Evolutionary conservation across 23 red algal species (phyloP).

Genomic region (Chondrus crispus): DNA sequence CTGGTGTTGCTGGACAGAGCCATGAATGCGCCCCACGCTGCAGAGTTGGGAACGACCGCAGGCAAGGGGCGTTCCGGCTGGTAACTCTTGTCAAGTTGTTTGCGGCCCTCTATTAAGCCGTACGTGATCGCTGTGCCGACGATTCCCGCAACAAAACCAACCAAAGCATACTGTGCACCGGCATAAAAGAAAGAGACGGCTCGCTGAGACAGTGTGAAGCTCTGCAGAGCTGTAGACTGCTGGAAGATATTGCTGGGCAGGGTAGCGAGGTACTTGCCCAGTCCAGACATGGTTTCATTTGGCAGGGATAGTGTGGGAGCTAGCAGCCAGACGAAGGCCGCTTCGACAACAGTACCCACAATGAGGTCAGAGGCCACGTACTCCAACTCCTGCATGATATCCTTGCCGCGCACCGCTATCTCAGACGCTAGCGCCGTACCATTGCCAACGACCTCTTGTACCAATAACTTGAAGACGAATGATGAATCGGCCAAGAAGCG

Average conservation of each 20-base stretch:
- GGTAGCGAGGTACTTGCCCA: slow-evolving; percentile 9
- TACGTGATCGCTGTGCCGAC: slow-evolving; percentile 93
- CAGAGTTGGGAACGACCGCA: slow-evolving; percentile 80
- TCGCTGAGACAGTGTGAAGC: slow-evolving; percentile 68
- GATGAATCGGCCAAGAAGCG: slow-evolving; percentile 77
- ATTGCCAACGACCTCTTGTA: slow-evolving; percentile 95
- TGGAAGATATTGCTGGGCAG: slow-evolving; percentile 89
- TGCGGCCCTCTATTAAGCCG: slow-evolving; percentile 76
- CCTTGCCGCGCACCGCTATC: slow-evolving; percentile 80
- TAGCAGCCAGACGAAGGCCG: slow-evolving; percentile 96
- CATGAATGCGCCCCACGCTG: slow-evolving; percentile 87
- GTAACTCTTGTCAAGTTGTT: slow-evolving; percentile 62
- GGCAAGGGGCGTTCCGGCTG: slow-evolving; percentile 70
- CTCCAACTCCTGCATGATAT: slow-evolving; percentile 94
- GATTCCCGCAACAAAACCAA: slow-evolving; percentile 90
- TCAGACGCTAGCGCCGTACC: slow-evolving; percentile 88
- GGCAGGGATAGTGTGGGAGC: slow-evolving; percentile 54
- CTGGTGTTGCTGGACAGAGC: slow-evolving; percentile 78
- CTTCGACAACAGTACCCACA: slow-evolving; percentile 97
- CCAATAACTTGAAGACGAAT: slow-evolving; percentile 91
- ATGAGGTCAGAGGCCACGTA: slow-evolving; percentile 95
- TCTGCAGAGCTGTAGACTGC: slow-evolving; percentile 45
- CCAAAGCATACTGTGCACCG: slow-evolving; percentile 76
- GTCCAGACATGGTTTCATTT: background rate
- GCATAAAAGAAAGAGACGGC: slow-evolving; percentile 71